Evolutionary conservation across 148 eudicot genomes (phyloP).

Genomic region (Nyssa sinensis): DNA sequence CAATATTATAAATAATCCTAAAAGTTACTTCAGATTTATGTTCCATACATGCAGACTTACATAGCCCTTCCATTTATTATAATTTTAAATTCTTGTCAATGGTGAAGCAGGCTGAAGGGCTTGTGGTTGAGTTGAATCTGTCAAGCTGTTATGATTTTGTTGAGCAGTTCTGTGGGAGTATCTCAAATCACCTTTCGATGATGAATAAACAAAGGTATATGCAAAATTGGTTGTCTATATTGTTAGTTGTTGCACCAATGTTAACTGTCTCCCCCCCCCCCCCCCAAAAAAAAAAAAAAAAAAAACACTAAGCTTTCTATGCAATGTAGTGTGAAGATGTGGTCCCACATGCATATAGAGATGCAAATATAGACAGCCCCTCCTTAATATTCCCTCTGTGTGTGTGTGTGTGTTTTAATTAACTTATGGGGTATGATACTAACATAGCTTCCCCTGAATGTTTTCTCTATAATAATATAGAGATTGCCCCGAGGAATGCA

Average conservation of each 20-base stretch:
- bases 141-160: slow-evolving; percentile 63
- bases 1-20: no score
- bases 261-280: not conserved
- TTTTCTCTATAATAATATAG: slow-evolving; percentile 32
- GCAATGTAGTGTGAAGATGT: not conserved
- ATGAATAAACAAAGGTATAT: slow-evolving; percentile 68
- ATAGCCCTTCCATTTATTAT: not conserved
- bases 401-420: no score
- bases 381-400: no score
- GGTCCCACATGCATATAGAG: not conserved
- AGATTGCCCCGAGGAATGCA: slow-evolving; percentile 87
- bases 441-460: not conserved
- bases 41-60: not conserved
- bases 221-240: not conserved
- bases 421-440: not conserved
- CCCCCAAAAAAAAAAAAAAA: no score
- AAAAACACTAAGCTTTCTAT: no score
- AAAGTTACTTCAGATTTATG: no score
- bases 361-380: no score
- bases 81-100: not conserved
- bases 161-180: slow-evolving; percentile 48
- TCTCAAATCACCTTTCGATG: slow-evolving; percentile 41
- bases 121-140: slow-evolving; percentile 55
- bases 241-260: not conserved
- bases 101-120: slow-evolving; percentile 57